Evolutionary conservation across 164 flowering plant genomes (phyloP).

Genomic region (Aristolochia fimbriata): DNA sequence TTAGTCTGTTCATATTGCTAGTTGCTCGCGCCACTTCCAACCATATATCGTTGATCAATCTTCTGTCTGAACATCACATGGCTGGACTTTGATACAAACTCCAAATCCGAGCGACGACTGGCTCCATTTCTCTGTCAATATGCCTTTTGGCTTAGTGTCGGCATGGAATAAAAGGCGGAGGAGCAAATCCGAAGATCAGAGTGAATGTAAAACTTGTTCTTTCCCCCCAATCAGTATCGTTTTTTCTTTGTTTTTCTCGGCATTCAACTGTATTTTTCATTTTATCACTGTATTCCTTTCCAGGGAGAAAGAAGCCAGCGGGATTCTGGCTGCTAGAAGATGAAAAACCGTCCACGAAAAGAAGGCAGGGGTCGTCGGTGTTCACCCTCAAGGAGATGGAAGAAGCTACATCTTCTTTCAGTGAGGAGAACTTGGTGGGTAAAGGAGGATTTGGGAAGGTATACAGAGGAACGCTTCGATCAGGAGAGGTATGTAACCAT

Average conservation of each 20-base stretch:
- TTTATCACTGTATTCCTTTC: slow-evolving; percentile 3
- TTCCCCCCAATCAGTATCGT: slow-evolving; percentile 3
- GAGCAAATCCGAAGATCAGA: slow-evolving; percentile 68
- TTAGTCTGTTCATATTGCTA: too few relatives aligned
- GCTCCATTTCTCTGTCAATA: slow-evolving; percentile 10
- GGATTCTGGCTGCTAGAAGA: slow-evolving; percentile 70
- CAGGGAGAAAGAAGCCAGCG: slow-evolving; percentile 74
- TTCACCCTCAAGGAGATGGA: slow-evolving; percentile 94
- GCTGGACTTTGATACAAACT: too few relatives aligned
- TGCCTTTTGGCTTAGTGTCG: slow-evolving; percentile 83
- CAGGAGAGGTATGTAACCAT: slow-evolving; percentile 68
- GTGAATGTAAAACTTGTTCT: slow-evolving; percentile 51
- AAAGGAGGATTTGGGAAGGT: slow-evolving; percentile 96
- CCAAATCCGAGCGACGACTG: too few relatives aligned
- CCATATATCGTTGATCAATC: too few relatives aligned
- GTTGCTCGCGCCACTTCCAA: too few relatives aligned
- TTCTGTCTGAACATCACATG: too few relatives aligned
- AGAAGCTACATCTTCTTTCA: slow-evolving; percentile 75
- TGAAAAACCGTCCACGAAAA: slow-evolving; percentile 38
- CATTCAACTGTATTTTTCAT: background rate
- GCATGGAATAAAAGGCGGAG: slow-evolving; percentile 94
- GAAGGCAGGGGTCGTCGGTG: slow-evolving; percentile 57
- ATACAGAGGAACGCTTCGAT: slow-evolving; percentile 64
- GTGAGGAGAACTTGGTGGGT: slow-evolving; percentile 70
- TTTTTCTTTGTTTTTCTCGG: too few relatives aligned